These are phyloP conservation scores for Picea engelmannii DNA, from an alignment of 83 land plant species.

Conservation along the genomic window DNA sequence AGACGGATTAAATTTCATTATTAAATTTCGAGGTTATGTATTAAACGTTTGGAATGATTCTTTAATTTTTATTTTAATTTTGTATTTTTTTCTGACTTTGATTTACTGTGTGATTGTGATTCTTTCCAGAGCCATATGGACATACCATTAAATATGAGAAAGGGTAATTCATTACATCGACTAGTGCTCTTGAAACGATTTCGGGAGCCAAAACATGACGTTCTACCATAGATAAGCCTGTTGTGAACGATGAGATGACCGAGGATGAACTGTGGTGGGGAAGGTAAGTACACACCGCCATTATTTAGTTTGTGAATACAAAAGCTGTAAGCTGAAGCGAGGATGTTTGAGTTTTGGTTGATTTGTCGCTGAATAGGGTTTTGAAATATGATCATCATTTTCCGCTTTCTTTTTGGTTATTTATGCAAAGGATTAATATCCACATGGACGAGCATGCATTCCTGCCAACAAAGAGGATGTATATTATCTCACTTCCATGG, in stretches of 20 bases:
- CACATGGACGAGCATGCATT: slow-evolving; percentile 92
- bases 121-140: slow-evolving; percentile 65
- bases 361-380: no score
- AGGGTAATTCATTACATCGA: slow-evolving; percentile 74
- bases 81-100: neutral
- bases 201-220: slow-evolving; percentile 91
- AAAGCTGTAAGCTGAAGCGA: no score
- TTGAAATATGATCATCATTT: neutral
- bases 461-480: slow-evolving; percentile 84
- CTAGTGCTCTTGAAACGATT: slow-evolving; percentile 75
- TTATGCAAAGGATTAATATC: slow-evolving; percentile 82
- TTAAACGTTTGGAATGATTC: no score
- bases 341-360: neutral
- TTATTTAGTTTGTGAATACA: neutral
- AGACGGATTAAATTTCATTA: no score
- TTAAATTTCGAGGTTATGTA: no score
- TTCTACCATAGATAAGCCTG: slow-evolving; percentile 77
- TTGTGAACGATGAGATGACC: slow-evolving; percentile 65
- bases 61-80: neutral
- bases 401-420: neutral
- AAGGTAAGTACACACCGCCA: slow-evolving; percentile 46
- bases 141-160: slow-evolving; percentile 81
- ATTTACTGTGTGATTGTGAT: neutral
- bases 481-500: slow-evolving; percentile 66
- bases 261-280: slow-evolving; percentile 88